phyloP scores from a whole-genome alignment of 2,329 filamentous ascomycete species.

The Zymoseptoria brevis region DNA sequence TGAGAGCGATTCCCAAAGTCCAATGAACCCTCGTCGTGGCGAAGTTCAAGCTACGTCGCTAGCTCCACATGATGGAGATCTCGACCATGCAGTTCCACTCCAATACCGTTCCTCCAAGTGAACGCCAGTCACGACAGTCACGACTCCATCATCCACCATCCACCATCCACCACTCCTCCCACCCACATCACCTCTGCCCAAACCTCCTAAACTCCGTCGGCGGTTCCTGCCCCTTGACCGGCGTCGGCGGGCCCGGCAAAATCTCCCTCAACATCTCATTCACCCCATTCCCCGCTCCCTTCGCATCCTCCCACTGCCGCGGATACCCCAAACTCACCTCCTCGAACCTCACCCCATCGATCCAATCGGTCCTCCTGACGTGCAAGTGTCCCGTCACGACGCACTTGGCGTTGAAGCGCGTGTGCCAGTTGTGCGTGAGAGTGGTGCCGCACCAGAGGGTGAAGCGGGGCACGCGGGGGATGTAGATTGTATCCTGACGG shows the following conservation, averaged over 20 bases:
- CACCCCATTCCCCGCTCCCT: conserved; percentile 36
- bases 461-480: conserved; percentile 38
- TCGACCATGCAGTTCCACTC: too few species aligned
- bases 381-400: conserved; percentile 42
- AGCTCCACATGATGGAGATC: too few species aligned
- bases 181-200: conserved; percentile 1
- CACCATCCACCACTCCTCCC: neutral
- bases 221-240: conserved; percentile 23
- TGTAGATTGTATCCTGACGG: conserved; percentile 37
- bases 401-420: conserved; percentile 39
- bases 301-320: conserved; percentile 39
- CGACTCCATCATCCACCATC: too few species aligned
- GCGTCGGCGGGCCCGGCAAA: conserved; percentile 34
- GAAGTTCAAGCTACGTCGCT: too few species aligned
- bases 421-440: conserved; percentile 41
- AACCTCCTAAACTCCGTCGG: conserved; percentile 19
- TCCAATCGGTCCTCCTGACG: conserved; percentile 41
- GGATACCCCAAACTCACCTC: conserved; percentile 43
- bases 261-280: conserved; percentile 41
- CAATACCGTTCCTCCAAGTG: too few species aligned
- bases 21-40: too few species aligned
- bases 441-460: conserved; percentile 42
- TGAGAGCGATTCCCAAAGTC: too few species aligned
- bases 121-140: too few species aligned
- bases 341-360: conserved; percentile 40